Evolutionary conservation across 1,139 yeast genomes (phyloP).

Genomic region (Nakaseomyces bracarensis): DNA sequence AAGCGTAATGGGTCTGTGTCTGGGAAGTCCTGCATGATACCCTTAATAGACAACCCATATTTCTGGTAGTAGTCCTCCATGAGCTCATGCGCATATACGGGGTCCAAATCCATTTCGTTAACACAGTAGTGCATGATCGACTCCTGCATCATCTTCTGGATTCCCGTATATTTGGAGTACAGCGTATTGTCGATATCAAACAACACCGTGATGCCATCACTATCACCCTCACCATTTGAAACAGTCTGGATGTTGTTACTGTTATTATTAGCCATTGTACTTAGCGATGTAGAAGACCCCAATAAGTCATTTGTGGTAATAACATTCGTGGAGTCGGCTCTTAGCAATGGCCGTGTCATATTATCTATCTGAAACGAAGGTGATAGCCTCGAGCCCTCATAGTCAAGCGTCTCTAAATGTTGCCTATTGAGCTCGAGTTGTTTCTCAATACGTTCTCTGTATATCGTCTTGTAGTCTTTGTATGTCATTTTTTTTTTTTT

Average conservation of each 20-base stretch:
- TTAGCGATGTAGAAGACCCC: conserved; percentile 1
- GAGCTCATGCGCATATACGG: conserved; percentile 63
- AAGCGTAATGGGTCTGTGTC: conserved; percentile 82
- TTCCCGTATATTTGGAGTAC: conserved; percentile 61
- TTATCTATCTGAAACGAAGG: conserved; percentile 2
- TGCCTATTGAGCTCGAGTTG: conserved; percentile 26
- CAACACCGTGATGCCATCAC: conserved; percentile 36
- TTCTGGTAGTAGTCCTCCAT: conserved; percentile 71
- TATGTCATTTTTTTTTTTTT: too few relatives aligned
- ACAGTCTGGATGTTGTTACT: neutral
- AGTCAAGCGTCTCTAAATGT: conserved; percentile 27
- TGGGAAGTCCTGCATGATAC: conserved; percentile 65
- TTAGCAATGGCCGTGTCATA: neutral
- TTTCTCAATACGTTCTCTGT: conserved; percentile 20
- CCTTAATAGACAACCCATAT: conserved; percentile 90
- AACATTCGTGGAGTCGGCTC: conserved; percentile 1
- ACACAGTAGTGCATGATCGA: conserved; percentile 78
- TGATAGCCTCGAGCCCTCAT: conserved; percentile 24
- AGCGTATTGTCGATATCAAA: conserved; percentile 92
- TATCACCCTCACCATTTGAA: too few relatives aligned
- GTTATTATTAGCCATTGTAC: neutral
- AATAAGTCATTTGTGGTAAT: conserved; percentile 4
- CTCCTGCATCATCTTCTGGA: conserved; percentile 81
- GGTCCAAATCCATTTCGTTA: conserved; percentile 46
- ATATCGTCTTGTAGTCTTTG: conserved; percentile 9